Evolutionary conservation across 768 basidiomycete genomes (phyloP).

Genomic region (Pleurotus cornucopiae): DNA sequence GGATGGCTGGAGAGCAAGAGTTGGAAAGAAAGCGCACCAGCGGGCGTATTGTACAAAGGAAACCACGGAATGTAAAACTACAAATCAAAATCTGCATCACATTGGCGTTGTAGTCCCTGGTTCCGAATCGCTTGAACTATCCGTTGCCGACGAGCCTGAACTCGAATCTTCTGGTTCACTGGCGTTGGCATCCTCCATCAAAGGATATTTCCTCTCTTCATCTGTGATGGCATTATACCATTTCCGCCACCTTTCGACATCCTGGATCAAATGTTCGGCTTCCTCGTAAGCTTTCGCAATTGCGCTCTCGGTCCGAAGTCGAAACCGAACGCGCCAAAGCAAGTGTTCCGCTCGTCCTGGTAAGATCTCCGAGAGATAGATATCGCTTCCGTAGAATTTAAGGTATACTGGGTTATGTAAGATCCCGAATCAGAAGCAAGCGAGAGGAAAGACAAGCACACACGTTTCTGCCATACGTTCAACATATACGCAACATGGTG

Average conservation of each 20-base stretch:
- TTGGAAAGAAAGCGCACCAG: slow-evolving; percentile 10
- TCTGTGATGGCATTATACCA: neutral
- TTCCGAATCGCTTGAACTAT: too few relatives aligned
- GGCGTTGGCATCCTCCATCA: neutral
- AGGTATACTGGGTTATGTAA: neutral
- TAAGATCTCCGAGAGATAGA: neutral
- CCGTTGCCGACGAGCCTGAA: too few relatives aligned
- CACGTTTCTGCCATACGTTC: neutral
- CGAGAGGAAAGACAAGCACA: neutral
- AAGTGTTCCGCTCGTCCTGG: neutral
- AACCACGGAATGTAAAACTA: slow-evolving; percentile 7
- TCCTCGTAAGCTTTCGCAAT: neutral
- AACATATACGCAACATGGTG: neutral
- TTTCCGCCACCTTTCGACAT: neutral
- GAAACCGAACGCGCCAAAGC: neutral
- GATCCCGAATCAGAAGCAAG: neutral
- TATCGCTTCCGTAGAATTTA: neutral
- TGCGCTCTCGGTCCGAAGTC: neutral
- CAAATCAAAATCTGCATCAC: too few relatives aligned
- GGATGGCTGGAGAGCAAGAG: slow-evolving; percentile 6
- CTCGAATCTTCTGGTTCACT: too few relatives aligned
- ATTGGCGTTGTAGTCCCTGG: too few relatives aligned
- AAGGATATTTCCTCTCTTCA: neutral
- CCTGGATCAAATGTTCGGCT: neutral
- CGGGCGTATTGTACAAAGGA: slow-evolving; percentile 5